Evolutionary conservation across 2,329 filamentous ascomycete genomes (phyloP), one percentile per base, ranked within the genome.

Genomic region (Atkinsonella hypoxylon): DNA sequence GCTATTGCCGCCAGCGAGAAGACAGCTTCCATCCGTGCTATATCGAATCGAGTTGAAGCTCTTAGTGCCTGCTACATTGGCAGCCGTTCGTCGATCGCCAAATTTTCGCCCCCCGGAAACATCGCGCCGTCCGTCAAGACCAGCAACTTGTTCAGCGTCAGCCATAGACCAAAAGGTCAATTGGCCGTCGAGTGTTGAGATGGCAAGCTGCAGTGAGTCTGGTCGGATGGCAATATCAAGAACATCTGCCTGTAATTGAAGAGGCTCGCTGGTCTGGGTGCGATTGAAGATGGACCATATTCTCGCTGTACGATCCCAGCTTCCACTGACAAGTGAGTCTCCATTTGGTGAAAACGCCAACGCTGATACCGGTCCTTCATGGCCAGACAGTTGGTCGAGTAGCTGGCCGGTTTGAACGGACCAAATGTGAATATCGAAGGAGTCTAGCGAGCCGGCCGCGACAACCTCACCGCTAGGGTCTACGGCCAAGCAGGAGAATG

Each of bases 381-480:
- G 93, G 1, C 93, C 94, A 7, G 90, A 79, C 22, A 98, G 74
- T 57, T 85, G 85, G 64, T 98, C 93, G 6, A 98, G 80, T 17
- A 98, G 75, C 66, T 98, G 93, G 2, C 93, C 93, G 0, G 91
- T 98, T 64, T 98, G 93, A 4, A 98, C 94, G 5, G 89, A 96
- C 93, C 93, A 98, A 55, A 98, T 87, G 68, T 98, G 90, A 48
- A 98, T 88, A 62, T 97, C 91, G 57, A 96, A 97, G 4, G 90
- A 95, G 65, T 98, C 93, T 15, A 95, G 76, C 1, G 91, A 97
- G 2, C 91, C 93, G 10, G 93, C 93, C 53, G 91, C 95, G 3
- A 98, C 87, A 9, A 98, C 87, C 67, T 98, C 94, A 49, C 93
- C 93, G 56, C 89, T 95, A 0, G 93, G 90, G 58, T 98, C 94